phyloP scores from a whole-genome alignment of 1,284 basidiomycete genomes.

The Chiua sp. region DNA sequence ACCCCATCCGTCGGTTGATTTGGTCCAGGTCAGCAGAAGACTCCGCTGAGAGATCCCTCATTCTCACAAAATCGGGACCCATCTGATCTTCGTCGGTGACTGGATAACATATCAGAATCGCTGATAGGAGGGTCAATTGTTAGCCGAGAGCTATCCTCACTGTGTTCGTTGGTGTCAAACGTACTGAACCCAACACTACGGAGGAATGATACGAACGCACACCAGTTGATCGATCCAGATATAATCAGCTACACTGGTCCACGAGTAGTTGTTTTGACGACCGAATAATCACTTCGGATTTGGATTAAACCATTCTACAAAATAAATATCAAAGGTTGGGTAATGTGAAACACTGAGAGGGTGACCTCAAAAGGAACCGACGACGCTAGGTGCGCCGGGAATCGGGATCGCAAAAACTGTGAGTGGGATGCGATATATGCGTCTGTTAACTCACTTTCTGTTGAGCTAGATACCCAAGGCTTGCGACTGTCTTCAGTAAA shows the following conservation, averaged over 20 bases:
- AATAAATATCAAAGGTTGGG: neutral
- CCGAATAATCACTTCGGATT: constrained; percentile 53
- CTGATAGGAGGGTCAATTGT: neutral
- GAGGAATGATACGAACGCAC: constrained; percentile 45
- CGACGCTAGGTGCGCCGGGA: constrained; percentile 71
- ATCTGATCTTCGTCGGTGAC: constrained; percentile 70
- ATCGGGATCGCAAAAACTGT: constrained; percentile 42
- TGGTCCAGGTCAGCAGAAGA: neutral
- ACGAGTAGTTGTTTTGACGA: constrained; percentile 57
- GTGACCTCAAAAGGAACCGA: constrained; percentile 72
- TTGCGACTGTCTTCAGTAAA: constrained; percentile 50
- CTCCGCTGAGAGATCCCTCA: too few species aligned
- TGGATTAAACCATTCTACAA: constrained; percentile 69
- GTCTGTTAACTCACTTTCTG: constrained; percentile 55
- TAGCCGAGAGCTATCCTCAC: constrained; percentile 39
- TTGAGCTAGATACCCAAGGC: constrained; percentile 79
- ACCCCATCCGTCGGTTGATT: constrained; percentile 71
- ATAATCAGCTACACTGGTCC: constrained; percentile 67
- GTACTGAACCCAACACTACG: constrained; percentile 73
- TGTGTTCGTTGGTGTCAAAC: constrained; percentile 59
- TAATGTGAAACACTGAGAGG: too few species aligned
- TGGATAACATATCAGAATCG: constrained; percentile 28
- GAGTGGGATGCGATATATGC: neutral
- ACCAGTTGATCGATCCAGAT: constrained; percentile 78
- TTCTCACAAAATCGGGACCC: constrained; percentile 68